These are phyloP conservation scores for Neonectria ditissima DNA, from an alignment of 2,329 filamentous ascomycete species.

Conservation along the genomic window DNA sequence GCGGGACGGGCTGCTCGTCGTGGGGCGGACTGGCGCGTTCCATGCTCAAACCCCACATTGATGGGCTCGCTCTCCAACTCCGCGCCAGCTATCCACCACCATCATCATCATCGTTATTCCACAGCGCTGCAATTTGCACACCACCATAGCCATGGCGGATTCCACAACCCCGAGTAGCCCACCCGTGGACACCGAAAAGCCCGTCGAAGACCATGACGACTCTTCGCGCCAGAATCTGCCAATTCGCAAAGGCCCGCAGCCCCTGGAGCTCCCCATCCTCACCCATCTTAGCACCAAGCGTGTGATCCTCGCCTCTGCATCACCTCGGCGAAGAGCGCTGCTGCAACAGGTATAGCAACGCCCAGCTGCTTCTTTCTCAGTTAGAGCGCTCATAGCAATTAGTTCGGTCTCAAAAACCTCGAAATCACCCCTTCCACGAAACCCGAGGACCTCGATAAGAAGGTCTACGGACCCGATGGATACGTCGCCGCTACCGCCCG, in stretches of 20 bases:
- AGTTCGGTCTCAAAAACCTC: slow-evolving; percentile 84
- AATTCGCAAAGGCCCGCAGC: slow-evolving; percentile 66
- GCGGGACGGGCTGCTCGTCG: slow-evolving; percentile 29
- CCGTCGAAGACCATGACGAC: slow-evolving; percentile 52
- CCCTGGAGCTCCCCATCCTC: slow-evolving; percentile 84
- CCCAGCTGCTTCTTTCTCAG: too few species aligned
- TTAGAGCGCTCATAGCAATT: slow-evolving; percentile 31
- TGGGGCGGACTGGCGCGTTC: slow-evolving; percentile 38
- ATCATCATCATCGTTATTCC: slow-evolving; percentile 8
- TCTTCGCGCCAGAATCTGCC: slow-evolving; percentile 47
- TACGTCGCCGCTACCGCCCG: slow-evolving; percentile 91
- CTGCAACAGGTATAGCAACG: slow-evolving; percentile 71
- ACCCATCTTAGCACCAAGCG: slow-evolving; percentile 80
- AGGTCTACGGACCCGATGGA: slow-evolving; percentile 79
- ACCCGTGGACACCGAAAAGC: slow-evolving; percentile 60
- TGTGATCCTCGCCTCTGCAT: slow-evolving; percentile 90
- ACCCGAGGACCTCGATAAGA: slow-evolving; percentile 87
- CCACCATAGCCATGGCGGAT: slow-evolving; percentile 43
- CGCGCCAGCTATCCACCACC: slow-evolving; percentile 20
- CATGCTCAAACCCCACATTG: slow-evolving; percentile 41
- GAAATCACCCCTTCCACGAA: slow-evolving; percentile 87
- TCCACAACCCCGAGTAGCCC: slow-evolving; percentile 51
- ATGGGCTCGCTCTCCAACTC: slow-evolving; percentile 39
- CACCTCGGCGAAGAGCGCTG: slow-evolving; percentile 85
- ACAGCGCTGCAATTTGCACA: slow-evolving; percentile 1